Evolutionary conservation across 1,284 basidiomycete species (phyloP).

Genomic region (Golubevia sp.): DNA sequence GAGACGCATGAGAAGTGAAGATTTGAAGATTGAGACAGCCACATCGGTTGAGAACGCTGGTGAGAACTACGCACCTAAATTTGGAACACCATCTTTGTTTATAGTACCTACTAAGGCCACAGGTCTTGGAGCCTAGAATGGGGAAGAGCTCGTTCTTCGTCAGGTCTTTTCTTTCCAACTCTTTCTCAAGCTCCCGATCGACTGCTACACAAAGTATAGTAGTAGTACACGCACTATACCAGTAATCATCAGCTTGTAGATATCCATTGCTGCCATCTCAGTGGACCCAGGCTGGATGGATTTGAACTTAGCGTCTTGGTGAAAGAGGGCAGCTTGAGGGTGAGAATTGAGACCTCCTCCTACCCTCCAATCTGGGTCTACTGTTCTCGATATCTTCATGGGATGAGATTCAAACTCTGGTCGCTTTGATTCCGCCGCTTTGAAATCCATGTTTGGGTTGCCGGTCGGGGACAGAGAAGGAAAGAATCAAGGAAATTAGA

Average conservation of each 20-base stretch:
- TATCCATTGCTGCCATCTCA: constrained; percentile 16
- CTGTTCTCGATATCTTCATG: constrained; percentile 17
- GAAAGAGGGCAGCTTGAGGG: constrained; percentile 13
- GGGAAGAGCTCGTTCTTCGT: constrained; percentile 2
- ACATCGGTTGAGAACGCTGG: too few relatives aligned
- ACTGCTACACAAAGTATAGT: too few relatives aligned
- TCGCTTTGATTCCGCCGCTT: background rate
- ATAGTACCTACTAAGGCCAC: constrained; percentile 41
- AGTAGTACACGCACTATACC: constrained; percentile 24
- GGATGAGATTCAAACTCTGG: background rate
- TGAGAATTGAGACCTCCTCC: constrained; percentile 38
- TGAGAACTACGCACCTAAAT: constrained; percentile 14
- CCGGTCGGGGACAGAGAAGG: too few relatives aligned
- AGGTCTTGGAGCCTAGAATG: constrained; percentile 25
- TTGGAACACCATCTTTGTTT: constrained; percentile 27
- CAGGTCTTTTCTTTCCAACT: too few relatives aligned
- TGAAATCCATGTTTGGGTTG: too few relatives aligned
- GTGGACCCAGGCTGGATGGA: constrained; percentile 37
- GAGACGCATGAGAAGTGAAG: too few relatives aligned
- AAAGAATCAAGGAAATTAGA: too few relatives aligned
- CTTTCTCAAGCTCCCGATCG: too few relatives aligned
- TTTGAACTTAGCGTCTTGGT: constrained; percentile 17
- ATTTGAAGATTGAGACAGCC: too few relatives aligned
- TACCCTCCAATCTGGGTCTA: constrained; percentile 22
- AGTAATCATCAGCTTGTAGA: constrained; percentile 46